A percentile compares a stretch with the other conserved stretches of the same genome.
phyloP scores from a whole-genome alignment of 202 grass and related monocot species.

The Sporobolus alterniflorus region DNA sequence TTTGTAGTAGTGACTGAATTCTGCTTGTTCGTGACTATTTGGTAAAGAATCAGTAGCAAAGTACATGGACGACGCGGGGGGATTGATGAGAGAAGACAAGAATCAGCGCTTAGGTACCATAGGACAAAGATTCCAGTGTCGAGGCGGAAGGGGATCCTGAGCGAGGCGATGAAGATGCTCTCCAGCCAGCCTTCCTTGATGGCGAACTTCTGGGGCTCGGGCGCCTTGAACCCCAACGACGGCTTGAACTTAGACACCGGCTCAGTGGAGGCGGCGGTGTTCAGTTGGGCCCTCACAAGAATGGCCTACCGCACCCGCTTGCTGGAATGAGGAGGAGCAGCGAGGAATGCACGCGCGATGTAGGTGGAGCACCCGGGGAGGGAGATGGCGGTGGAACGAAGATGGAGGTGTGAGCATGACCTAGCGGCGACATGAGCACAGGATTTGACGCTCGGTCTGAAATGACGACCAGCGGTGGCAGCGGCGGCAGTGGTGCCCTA shows the following conservation, averaged over 20 bases:
- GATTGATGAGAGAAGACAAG: background rate
- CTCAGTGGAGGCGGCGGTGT: conserved; percentile 24
- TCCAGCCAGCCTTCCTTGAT: conserved; percentile 60
- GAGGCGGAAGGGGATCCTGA: conserved; percentile 78
- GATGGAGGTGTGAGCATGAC: no score
- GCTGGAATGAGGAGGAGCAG: background rate
- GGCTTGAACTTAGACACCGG: conserved; percentile 37
- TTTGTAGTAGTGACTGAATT: no score
- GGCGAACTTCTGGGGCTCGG: conserved; percentile 69
- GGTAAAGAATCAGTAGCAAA: no score
- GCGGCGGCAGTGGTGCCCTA: no score
- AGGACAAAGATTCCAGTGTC: conserved; percentile 73
- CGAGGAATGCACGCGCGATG: no score
- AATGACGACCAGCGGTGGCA: no score
- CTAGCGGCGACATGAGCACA: no score
- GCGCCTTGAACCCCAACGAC: conserved; percentile 63
- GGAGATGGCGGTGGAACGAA: no score
- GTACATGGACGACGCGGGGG: no score
- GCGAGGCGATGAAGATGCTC: conserved; percentile 66
- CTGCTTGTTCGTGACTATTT: no score
- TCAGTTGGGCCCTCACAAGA: conserved; percentile 11
- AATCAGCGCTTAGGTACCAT: conserved; percentile 35
- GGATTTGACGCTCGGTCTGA: no score
- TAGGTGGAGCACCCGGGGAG: no score
- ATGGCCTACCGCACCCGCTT: background rate